Evolutionary conservation across 2,329 filamentous ascomycete genomes (phyloP), one percentile per base, ranked within the genome.

Genomic region (Nothophoma quercina): DNA sequence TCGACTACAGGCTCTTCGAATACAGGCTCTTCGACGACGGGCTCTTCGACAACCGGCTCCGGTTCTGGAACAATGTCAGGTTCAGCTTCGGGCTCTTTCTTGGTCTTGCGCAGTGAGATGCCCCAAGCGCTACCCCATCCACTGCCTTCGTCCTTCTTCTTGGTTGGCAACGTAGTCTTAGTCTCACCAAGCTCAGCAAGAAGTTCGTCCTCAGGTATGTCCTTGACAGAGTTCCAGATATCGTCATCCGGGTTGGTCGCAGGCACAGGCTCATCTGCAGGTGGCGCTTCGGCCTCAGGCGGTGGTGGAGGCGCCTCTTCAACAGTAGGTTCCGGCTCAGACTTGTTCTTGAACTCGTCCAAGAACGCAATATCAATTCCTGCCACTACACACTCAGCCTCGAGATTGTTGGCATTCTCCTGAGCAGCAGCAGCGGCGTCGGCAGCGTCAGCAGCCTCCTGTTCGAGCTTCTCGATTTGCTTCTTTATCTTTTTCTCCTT

Each of bases 91-190:
- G 65, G 75, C 74, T 79, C 79, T 62, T 78, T 78, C 55, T 77
- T 79, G 7, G 72, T 73, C 52, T 75, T 76, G 61, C 77, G 78
- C 45, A 77, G 65, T 49, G 74, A 75, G 34, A 77, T 71, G 48
- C 78, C 78, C 75, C 76, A 80, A 47, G 76, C 75, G 41, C 73
- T 77, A 35, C 75, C 77, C 64, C 70, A 74, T 19, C 70, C 65
- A 40, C 70, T 46, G 22, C 68, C 45, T 28, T 64, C 63, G 29
- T 71, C 63, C 34, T 68, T 62, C 43, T 62, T 65, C 59, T 70
- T 55, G 7, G 44, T 64, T 10, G 51, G 51, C 19, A 50, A 28
- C 3, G 46, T 49, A 4, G 52, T 45, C 28, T 50, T 49, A 18
- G 52, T 46, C 44, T 75, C 68, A 33, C 72, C 75, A 15, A 75